phyloP scores from a whole-genome alignment of 1,284 basidiomycete genomes.

The Irpex sp. region DNA sequence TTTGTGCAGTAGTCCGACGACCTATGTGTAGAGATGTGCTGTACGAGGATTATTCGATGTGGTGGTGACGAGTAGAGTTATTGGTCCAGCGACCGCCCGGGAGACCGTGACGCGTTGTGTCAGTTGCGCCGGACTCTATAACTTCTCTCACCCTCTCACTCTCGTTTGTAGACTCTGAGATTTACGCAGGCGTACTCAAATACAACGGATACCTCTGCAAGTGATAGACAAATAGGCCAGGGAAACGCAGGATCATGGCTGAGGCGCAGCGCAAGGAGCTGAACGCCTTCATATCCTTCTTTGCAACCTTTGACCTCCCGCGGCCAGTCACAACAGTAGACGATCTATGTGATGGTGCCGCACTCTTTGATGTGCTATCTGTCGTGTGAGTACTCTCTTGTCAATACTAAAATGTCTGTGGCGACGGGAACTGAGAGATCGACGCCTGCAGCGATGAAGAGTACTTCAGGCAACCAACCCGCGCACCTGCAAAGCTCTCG shows the following conservation, averaged over 20 bases:
- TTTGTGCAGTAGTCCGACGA: neutral
- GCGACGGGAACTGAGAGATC: neutral
- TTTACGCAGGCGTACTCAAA: neutral
- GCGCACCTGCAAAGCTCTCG: conserved; percentile 54
- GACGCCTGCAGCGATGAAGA: conserved; percentile 58
- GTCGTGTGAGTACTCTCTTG: conserved; percentile 51
- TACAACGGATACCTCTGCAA: neutral
- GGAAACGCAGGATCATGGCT: conserved; percentile 31
- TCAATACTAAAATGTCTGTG: neutral
- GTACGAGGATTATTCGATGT: neutral
- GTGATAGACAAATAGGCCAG: neutral
- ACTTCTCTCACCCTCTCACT: neutral
- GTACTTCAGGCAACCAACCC: conserved; percentile 68
- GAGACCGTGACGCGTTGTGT: neutral
- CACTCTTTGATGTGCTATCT: conserved; percentile 68
- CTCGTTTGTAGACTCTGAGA: neutral
- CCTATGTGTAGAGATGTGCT: neutral
- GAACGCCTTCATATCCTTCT: conserved; percentile 75
- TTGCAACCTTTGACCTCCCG: conserved; percentile 67
- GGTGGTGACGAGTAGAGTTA: neutral
- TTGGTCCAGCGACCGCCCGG: neutral
- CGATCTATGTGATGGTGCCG: conserved; percentile 74
- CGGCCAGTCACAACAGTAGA: conserved; percentile 55
- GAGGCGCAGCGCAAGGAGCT: conserved; percentile 59
- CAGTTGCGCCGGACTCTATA: neutral